Evolutionary conservation across 495 filamentous ascomycete genomes (phyloP), one percentile per base, ranked within the genome.

Genomic region (Usnea hakonensis): DNA sequence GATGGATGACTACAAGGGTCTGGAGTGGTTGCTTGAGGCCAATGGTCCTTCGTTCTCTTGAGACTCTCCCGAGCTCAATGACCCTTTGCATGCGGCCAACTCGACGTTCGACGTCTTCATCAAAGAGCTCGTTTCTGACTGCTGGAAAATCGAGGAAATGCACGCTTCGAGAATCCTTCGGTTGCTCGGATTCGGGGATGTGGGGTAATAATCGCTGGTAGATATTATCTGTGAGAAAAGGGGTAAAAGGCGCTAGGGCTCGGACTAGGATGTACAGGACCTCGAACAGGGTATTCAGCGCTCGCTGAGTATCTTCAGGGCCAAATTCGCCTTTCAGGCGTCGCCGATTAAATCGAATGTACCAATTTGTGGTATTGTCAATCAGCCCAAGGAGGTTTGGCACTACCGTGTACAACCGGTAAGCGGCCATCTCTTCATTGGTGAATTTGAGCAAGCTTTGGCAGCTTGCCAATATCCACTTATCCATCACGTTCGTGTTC

Each of bases 301-400:
- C 94, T 72, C 95, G 89, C 58, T 86, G 74, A 32, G 94, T 97
- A 68, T 97, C 94, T 50, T 95, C 83, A 16, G 89, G 73, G 17
- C 93, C 93, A 43, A 64, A 55, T 74, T 95, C 92, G 60, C 94
- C 94, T 85, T 97, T 98, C 59, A 98, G 79, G 23, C 94, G 87
- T 73, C 90, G 91, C 36, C 94, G 85, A 78, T 98, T 98, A 80
- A 97, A 96, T n/a, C 93, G 85, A 71, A 98, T 98, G 74, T 98
- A 98, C 95, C 95, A 98, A 75, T 98, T 98, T 3, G 94, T 97
- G 8, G 90, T 90, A 74, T 94, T 91, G 70, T 98, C 94, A 65
- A 97, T 94, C 72, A 96, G 82, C 59, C 82, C 83, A 35, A 98
- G 82, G 60, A 98, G 76, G 57, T 88, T 84, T 21, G 95, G 94